phyloP scores from a whole-genome alignment of 768 basidiomycete species.

The Kwoniella sp. region DNA sequence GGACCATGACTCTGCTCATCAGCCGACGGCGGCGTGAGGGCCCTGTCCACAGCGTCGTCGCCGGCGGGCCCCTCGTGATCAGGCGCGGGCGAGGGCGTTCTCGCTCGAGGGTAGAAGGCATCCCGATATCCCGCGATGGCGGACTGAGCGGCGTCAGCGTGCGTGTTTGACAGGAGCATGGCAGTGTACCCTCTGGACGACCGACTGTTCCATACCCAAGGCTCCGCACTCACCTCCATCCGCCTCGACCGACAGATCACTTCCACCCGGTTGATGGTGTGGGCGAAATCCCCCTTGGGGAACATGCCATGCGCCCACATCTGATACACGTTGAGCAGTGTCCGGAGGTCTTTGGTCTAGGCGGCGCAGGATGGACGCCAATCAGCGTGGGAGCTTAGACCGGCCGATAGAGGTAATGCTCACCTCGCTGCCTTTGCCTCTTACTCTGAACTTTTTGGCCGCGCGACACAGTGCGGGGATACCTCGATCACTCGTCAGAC shows the following conservation, averaged over 20 bases:
- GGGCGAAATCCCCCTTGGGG: slow-evolving; percentile 79
- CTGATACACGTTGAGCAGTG: slow-evolving; percentile 78
- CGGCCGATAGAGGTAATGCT: slow-evolving; percentile 17
- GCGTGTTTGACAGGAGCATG: background rate
- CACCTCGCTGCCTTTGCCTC: slow-evolving; percentile 92
- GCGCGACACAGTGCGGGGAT: slow-evolving; percentile 74
- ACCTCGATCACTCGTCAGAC: slow-evolving; percentile 65
- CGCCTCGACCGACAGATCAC: slow-evolving; percentile 78
- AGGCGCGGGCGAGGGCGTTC: slow-evolving; percentile 25
- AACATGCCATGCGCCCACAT: slow-evolving; percentile 93
- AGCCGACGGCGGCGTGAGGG: background rate
- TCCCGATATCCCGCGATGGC: slow-evolving; percentile 39
- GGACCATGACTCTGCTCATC: slow-evolving; percentile 44
- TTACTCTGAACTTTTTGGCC: slow-evolving; percentile 70
- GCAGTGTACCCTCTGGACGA: background rate
- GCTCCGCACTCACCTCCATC: slow-evolving; percentile 65
- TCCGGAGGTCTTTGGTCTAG: slow-evolving; percentile 74
- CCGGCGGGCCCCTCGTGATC: no score
- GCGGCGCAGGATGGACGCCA: no score
- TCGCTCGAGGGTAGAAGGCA: slow-evolving; percentile 33
- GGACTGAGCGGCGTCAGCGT: slow-evolving; percentile 13
- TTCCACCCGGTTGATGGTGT: slow-evolving; percentile 81
- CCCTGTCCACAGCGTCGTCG: background rate
- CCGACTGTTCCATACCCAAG: background rate
- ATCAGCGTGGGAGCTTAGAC: background rate